phyloP scores from a whole-genome alignment of 495 filamentous ascomycete genomes.

The Annulohypoxylon bovei region DNA sequence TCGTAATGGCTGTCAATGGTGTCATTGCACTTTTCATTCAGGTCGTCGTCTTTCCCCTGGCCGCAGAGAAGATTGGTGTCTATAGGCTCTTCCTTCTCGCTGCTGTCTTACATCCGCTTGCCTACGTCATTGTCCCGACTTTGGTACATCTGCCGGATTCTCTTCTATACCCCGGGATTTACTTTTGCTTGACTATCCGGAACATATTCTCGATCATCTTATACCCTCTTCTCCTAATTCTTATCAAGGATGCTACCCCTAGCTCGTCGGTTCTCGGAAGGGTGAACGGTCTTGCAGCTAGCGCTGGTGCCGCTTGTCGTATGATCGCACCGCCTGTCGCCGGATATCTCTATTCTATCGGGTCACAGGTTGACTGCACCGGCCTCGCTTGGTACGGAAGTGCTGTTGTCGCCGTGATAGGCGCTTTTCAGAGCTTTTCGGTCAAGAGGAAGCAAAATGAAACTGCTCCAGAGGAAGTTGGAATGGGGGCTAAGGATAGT shows the following conservation, averaged over 20 bases:
- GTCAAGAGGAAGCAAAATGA: conserved; percentile 59
- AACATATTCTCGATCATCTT: conserved; percentile 80
- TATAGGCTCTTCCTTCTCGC: conserved; percentile 77
- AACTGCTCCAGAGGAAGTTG: conserved; percentile 11
- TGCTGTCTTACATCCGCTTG: conserved; percentile 77
- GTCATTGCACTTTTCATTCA: conserved; percentile 83
- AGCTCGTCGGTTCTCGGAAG: conserved; percentile 72
- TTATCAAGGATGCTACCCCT: conserved; percentile 85
- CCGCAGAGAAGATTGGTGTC: conserved; percentile 76
- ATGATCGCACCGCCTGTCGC: conserved; percentile 81
- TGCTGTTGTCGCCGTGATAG: conserved; percentile 72
- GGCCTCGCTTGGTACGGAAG: conserved; percentile 84
- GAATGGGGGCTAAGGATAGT: not conserved
- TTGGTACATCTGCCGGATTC: conserved; percentile 69
- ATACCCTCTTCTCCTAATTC: conserved; percentile 81
- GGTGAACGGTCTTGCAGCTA: conserved; percentile 84
- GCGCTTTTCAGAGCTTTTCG: conserved; percentile 73
- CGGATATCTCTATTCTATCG: conserved; percentile 76
- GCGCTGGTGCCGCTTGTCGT: conserved; percentile 78
- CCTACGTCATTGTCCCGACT: conserved; percentile 78
- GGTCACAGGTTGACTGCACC: conserved; percentile 72
- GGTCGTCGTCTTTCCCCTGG: conserved; percentile 75
- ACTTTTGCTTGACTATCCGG: conserved; percentile 73
- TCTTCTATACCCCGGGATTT: conserved; percentile 73
- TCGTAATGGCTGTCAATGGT: conserved; percentile 84